Base-by-base conservation (phyloP, 257 asterid genomes). In the Solanum megistacrolobum region DNA sequence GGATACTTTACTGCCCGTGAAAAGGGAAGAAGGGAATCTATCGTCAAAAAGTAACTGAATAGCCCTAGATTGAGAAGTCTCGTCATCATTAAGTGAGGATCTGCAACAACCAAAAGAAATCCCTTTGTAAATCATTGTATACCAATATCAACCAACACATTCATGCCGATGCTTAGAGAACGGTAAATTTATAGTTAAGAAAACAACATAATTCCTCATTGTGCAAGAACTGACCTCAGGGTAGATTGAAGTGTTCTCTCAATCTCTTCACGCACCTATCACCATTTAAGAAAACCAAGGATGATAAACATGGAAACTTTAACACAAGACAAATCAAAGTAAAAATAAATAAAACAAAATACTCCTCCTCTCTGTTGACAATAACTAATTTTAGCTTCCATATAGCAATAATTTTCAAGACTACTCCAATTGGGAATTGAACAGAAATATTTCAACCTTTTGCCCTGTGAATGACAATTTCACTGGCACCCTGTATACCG, bases 191-290 rank as follows among this genome's bases (percentile, higher is more conserved):
- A 31, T 71, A 71, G 39, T 71, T 71, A 71, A 71, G 27, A 34
- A 18, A 72, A 34, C 43, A 34, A 20, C 81, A 72, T 32, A 73
- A 35, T 73, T 32, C 31, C 5, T 35, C 48, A 21, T 18, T 10
- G 48, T 73, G 82, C 52, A 52, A 31, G 75, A 87, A 84, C 94
- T 83, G 78, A 96, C 99, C 97, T 93, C 83, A 86, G 21, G 43
- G 31, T 66, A 25, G 91, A 88, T 87, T 60, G 71, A 29, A 96
- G 13, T 5, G 89, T 90, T 82, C 86, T 88, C 6, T 93, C 95
- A 65, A 94, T 90, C 78, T 93, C 95, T 85, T 96, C 98, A 81
- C 85, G 92, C 43, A 95, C 98, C 99, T 96, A 89, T 87, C 85
- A 81, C 85, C 68, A 7, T 81, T 48, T 81, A 43, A 46, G 68